phyloP scores from a whole-genome alignment of 805 yeast genomes.

The Starmerella floris region DNA sequence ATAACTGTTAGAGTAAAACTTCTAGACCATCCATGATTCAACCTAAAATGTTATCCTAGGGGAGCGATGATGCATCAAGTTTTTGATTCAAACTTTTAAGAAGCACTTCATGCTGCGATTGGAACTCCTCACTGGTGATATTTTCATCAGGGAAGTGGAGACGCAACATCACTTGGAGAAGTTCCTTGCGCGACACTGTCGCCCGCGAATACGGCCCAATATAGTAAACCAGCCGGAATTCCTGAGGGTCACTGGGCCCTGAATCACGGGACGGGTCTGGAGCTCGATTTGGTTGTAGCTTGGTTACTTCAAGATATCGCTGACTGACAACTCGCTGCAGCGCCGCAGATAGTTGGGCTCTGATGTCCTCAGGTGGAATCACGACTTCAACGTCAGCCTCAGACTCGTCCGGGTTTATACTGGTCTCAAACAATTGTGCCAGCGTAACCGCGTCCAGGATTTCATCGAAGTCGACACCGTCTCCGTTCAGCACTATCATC shows the following conservation, averaged over 20 bases:
- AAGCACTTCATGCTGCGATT: neutral
- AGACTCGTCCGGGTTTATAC: too few relatives aligned
- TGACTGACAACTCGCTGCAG: neutral
- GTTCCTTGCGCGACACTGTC: neutral
- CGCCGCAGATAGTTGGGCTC: neutral
- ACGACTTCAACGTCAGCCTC: too few relatives aligned
- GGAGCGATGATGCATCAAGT: neutral
- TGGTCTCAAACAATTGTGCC: neutral
- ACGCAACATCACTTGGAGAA: neutral
- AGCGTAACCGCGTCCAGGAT: neutral
- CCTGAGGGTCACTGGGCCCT: too few relatives aligned
- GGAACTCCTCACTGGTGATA: neutral
- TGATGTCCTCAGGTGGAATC: neutral
- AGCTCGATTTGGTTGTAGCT: too few relatives aligned
- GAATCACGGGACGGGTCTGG: too few relatives aligned
- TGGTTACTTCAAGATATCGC: neutral
- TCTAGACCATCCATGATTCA: too few relatives aligned
- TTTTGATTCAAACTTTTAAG: neutral
- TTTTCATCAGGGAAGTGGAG: slow-evolving; percentile 3
- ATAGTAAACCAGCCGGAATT: slow-evolving; percentile 3
- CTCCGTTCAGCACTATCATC: slow-evolving; percentile 3
- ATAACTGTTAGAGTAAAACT: neutral
- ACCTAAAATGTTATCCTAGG: too few relatives aligned
- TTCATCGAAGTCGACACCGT: neutral
- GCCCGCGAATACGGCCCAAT: slow-evolving; percentile 7